Conservation (phyloP, 129 eudicot genomes). For the Flaveria sonorensis region DNA sequence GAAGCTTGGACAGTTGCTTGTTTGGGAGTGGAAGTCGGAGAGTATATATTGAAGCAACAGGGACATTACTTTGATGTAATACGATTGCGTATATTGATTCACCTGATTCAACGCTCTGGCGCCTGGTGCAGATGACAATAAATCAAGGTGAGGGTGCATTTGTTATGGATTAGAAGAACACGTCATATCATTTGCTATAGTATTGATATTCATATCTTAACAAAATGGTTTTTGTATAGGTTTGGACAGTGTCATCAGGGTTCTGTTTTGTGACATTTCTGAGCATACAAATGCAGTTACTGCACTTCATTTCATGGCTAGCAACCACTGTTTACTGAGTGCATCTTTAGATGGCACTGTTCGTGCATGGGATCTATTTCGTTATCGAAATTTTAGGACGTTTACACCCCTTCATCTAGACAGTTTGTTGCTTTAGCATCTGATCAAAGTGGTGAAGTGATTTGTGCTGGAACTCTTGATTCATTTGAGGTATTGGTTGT, state of each 20-base stretch:
- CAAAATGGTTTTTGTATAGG: conserved; percentile 44
- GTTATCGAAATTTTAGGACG: conserved; percentile 89
- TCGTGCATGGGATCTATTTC: conserved; percentile 94
- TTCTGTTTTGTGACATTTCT: conserved; percentile 89
- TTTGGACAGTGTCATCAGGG: conserved; percentile 95
- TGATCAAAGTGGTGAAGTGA: conserved; percentile 98
- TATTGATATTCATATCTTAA: conserved; percentile 1
- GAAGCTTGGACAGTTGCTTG: conserved; percentile 92
- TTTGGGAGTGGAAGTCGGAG: conserved; percentile 99
- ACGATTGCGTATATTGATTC: conserved; percentile 92
- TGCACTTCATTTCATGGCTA: conserved; percentile 89
- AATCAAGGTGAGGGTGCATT: conserved; percentile 56
- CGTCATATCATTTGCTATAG: neutral
- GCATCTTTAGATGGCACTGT: conserved; percentile 99
- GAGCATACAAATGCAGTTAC: conserved; percentile 99
- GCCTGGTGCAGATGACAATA: conserved; percentile 98
- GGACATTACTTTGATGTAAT: conserved; percentile 98
- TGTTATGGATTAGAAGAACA: neutral
- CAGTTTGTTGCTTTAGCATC: conserved; percentile 95
- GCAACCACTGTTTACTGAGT: conserved; percentile 80
- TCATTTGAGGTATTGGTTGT: conserved; percentile 76
- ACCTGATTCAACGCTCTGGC: conserved; percentile 92
- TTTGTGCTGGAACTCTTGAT: conserved; percentile 99
- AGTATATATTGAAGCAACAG: conserved; percentile 90
- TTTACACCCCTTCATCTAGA: conserved; percentile 89